Evolutionary conservation across 495 filamentous ascomycete genomes (phyloP), one percentile per base, ranked within the genome.

Genomic region (Aspergillus mulundensis): DNA sequence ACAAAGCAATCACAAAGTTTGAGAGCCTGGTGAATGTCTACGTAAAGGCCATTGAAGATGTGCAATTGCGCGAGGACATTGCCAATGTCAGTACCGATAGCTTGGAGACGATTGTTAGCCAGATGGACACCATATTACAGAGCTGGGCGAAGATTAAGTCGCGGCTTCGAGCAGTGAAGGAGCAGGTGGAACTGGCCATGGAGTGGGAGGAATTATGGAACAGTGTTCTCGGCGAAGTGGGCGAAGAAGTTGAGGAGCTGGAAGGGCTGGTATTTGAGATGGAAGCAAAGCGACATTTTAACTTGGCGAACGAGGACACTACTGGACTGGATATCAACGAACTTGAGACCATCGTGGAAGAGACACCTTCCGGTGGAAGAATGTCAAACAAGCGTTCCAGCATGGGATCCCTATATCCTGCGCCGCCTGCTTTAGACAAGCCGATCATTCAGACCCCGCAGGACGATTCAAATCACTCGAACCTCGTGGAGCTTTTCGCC

Each of bases 191-290:
- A 70, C 79, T 96, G 47, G 94, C 94, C 7, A 92, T 97, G 90
- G 94, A 98, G 61, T 98, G 93, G 93, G 91, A 96, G 67, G 94
- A 97, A 73, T 77, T 98, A 19, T 97, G 93, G 92, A 89, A 88
- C 60, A 89, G 80, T 65, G 91, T 97, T 18, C 75, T 98, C 16
- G 92, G 93, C 34, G 93, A 97, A 70, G 96, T 98, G 42, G 88
- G 89, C 36, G 81, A 86, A 51, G 94, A 98, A 70, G 82, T 96
- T 68, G 90, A 95, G 56, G 86, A 87, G 8, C 81, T 97, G 12
- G 82, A 84, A 66, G 79, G 85, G 30, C 73, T 95, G 39, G 87
- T 97, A 32, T 97, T 96, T 61, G 91, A 97, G 67, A 95, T 97
- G 89, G 93, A 98, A 70, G 93, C 97, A 71, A 84, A 87, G 53